Evolutionary conservation across 805 yeast genomes (phyloP).

Genomic region (Teunomyces panamensis): DNA sequence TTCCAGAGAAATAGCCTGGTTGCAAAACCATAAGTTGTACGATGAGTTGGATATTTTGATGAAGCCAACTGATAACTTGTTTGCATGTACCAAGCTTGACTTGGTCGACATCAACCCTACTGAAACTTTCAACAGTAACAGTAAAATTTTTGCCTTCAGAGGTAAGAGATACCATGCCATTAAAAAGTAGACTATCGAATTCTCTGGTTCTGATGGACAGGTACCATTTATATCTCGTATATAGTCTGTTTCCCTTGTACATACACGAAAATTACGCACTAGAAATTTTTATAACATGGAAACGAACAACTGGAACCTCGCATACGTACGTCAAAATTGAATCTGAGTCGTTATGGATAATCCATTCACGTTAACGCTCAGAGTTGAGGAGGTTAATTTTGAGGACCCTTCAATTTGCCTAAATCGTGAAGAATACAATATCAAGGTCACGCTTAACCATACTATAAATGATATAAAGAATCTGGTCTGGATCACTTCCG

Average conservation of each 20-base stretch:
- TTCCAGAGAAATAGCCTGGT: conserved; percentile 67
- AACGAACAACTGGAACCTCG: not conserved
- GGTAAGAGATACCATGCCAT: conserved; percentile 96
- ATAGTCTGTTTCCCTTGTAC: conserved; percentile 6
- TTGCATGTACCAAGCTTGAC: conserved; percentile 91
- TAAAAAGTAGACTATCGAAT: conserved; percentile 15
- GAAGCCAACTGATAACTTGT: conserved; percentile 68
- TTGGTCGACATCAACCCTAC: conserved; percentile 89
- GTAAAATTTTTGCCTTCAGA: conserved; percentile 84
- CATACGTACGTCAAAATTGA: not conserved
- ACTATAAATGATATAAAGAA: conserved; percentile 20
- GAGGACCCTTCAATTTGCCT: not conserved
- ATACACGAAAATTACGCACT: conserved; percentile 4
- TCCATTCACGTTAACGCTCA: conserved; percentile 14
- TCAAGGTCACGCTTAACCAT: conserved; percentile 24
- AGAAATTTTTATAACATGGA: not conserved
- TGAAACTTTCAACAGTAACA: conserved; percentile 90
- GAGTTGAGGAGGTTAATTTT: conserved; percentile 9
- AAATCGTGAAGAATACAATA: not conserved
- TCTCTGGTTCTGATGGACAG: not conserved
- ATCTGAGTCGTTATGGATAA: conserved; percentile 14
- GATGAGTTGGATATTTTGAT: conserved; percentile 80
- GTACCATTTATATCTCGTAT: conserved; percentile 2
- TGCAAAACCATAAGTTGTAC: conserved; percentile 53
- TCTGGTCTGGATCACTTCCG: conserved; percentile 29